phyloP scores from a whole-genome alignment of 352 stramenopile genomes.

The Globisporangium paroecandrum region DNA sequence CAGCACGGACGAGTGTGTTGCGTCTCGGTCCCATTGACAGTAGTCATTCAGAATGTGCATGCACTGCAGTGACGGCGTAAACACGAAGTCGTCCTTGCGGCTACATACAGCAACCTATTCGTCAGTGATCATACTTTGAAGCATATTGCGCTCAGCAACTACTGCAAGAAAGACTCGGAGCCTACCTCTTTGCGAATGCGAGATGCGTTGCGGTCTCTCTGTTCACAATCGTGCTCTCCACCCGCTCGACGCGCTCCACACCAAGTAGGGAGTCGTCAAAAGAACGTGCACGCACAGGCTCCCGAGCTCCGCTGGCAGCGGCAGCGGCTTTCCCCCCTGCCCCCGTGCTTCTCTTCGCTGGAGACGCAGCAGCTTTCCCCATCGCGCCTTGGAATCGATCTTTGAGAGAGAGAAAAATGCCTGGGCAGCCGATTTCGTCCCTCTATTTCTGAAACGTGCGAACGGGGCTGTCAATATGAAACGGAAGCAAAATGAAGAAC shows the following conservation, averaged over 20 bases:
- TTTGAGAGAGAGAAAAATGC: constrained; percentile 8
- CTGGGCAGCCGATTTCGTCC: constrained; percentile 2
- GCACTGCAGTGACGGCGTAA: constrained; percentile 57
- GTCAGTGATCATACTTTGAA: background rate
- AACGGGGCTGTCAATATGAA: background rate
- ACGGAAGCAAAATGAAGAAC: background rate
- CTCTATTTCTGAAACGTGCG: constrained; percentile 11
- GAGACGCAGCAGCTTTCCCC: constrained; percentile 30
- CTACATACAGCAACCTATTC: constrained; percentile 19
- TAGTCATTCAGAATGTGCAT: constrained; percentile 67
- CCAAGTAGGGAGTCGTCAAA: constrained; percentile 25
- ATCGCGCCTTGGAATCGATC: constrained; percentile 19
- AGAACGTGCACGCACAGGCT: constrained; percentile 10
- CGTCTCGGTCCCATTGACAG: constrained; percentile 42
- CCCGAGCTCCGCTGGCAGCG: constrained; percentile 12
- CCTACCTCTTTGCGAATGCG: constrained; percentile 65
- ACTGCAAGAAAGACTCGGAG: background rate
- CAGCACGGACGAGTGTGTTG: constrained; percentile 37
- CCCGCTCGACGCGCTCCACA: constrained; percentile 24
- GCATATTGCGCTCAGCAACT: background rate
- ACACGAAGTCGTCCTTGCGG: constrained; percentile 68
- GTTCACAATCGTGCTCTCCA: constrained; percentile 70
- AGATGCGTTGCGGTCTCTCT: constrained; percentile 69
- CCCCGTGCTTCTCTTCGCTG: constrained; percentile 25
- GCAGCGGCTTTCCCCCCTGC: background rate